These are phyloP conservation scores for Penicillium occitanis DNA, from an alignment of 2,329 filamentous ascomycete genomes.

Conservation along the genomic window DNA sequence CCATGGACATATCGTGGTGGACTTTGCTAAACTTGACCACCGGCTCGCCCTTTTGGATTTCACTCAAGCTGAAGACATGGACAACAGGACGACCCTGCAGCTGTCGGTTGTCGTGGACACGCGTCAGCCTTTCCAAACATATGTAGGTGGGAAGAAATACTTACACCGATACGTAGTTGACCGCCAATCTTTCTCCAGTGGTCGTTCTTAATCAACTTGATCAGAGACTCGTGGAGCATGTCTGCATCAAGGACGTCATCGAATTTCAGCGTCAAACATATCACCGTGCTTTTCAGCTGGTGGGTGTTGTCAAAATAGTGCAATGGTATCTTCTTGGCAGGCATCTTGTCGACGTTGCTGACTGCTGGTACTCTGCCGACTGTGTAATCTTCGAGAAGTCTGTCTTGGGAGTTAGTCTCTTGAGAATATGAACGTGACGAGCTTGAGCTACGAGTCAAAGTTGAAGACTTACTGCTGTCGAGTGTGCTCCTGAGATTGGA, in stretches of 20 bases:
- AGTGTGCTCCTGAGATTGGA: background rate
- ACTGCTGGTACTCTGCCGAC: background rate
- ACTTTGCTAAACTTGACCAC: background rate
- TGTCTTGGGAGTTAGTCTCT: background rate
- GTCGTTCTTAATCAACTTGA: background rate
- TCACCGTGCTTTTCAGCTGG: conserved; percentile 7
- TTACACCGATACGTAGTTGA: background rate
- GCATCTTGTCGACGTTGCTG: background rate
- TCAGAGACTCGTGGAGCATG: background rate
- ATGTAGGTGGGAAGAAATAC: background rate
- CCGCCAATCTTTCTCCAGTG: conserved; percentile 10
- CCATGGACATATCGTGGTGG: conserved; percentile 2
- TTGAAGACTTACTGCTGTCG: background rate
- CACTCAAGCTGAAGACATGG: background rate
- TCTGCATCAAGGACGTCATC: background rate
- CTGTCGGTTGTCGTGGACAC: background rate
- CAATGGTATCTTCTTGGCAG: background rate
- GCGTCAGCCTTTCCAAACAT: background rate
- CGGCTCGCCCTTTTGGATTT: background rate
- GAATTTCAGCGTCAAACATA: conserved; percentile 9
- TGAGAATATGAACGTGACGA: background rate
- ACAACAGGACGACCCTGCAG: background rate
- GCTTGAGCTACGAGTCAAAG: background rate
- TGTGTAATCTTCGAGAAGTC: background rate
- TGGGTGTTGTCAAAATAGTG: conserved; percentile 12